Base-by-base conservation (phyloP, 192 early-diverging fungal species). In the Coemansia sp. region DNA sequence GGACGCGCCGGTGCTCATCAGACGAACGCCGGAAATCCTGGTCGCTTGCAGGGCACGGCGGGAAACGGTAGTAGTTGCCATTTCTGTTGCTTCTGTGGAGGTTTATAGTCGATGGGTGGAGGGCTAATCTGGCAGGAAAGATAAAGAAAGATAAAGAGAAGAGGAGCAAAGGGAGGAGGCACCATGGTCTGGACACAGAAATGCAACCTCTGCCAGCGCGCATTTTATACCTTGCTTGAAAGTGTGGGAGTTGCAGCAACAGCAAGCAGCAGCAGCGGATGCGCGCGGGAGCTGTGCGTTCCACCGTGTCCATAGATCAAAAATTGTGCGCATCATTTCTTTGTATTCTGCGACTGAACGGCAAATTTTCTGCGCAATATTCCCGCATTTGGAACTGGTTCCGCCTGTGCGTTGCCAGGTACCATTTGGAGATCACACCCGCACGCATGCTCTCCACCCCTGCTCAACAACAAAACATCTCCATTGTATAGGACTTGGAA, bases 1-100 rank as follows among this genome's bases (percentile, higher is more conserved):
- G 58, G 61, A 11, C 7, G 65, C 58, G 44, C 50, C 59, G 15
- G 70, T 66, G 63, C 63, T 69, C 70, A 79, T 79, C 5, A 65
- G 48, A 11, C 76, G 70, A 10, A 30, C 23, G 47, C 65, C 47
- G 13, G 20, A 17, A 23, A 22, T 15, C 47, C 23, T 62, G 55
- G 62, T 11, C 37, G n/a, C 44, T 23, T 55, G 53, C 28, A 77
- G 47, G 0, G 55, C 37, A 41, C 61, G 61, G 33, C 29, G 52
- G 37, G 42, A 41, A 14, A 55, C 42, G 6, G 62, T 33, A 4
- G 45, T 44, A n/a, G 14, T 3, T n/a, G 41, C 41, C 5, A 9
- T 34, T 34, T 4, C 9, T 34, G 33, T 34, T 34, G 33, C 33
- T 34, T 4, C 9, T 34, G 33, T 34, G 4, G 33, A 4, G 4